Base-by-base conservation (phyloP, 2,329 filamentous ascomycete genomes). In the Aspergillus sp. region DNA sequence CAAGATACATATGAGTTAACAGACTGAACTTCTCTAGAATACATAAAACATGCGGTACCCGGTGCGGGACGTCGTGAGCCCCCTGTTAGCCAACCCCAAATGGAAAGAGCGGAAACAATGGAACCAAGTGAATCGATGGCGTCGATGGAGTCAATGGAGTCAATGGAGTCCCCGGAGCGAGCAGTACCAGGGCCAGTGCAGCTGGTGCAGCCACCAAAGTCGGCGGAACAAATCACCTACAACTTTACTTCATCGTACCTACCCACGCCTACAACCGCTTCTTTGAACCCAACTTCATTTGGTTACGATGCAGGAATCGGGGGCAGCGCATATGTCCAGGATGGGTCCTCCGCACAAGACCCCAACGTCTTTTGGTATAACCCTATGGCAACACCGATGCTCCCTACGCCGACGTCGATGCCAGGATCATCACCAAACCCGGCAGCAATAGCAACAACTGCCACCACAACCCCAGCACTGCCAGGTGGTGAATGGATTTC, bases 11-110 rank as follows among this genome's bases (percentile, higher is more conserved):
- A 27, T n/a, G 25, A 7, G 7, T 8, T 27, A 8, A 8, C 25
- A 11, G 14, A 15, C 27, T 21, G 39, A 40, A 21, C 21, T 37
- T 8, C 12, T 7, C 47, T 44, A 62, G 60, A 60, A 35, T 57
- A 62, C n/a, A 54, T 62, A 8, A 50, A 46, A 33, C 44, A 51
- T 23, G 40, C 54, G 12, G 33, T 58, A 31, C 55, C 59, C n/a
- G 41, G 43, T 14, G 17, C 35, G 12, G 14, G 6, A 6, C 4
- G 27, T 53, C 51, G 19, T 14, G 51, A 25, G 3, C 12, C 6
- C 0, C 52, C 43, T 15, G n/a, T 25, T 39, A 49, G 45, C 33
- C 41, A 46, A 12, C 9, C 45, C 4, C 35, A 31, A 23, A 0
- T 8, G 25, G 25, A 27, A 9, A 2, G 25, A 27, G 11, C 46